A percentile compares a stretch with the other conserved stretches of the same genome.
Conservation (phyloP, 164 flowering plant genomes). For the Liquidambar formosana region DNA sequence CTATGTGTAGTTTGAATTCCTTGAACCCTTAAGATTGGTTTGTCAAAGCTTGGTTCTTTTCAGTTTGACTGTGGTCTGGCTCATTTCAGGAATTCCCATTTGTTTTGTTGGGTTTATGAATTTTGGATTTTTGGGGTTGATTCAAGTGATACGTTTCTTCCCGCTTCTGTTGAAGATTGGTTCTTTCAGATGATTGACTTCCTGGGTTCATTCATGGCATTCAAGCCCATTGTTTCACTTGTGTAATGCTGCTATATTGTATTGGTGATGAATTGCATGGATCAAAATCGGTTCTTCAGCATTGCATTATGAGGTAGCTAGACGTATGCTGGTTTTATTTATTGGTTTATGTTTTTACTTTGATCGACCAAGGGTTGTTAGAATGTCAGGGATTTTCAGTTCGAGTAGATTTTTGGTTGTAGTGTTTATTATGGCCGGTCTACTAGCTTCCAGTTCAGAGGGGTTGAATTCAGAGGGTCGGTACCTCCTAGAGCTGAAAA, state of each 20-base stretch:
- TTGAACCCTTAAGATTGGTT: not conserved
- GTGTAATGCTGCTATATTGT: not conserved
- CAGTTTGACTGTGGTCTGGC: not conserved
- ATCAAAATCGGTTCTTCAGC: not conserved
- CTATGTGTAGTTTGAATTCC: not conserved
- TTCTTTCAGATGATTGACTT: not conserved
- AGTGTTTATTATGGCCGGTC: slow-evolving; percentile 22
- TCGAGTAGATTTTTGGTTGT: slow-evolving; percentile 25
- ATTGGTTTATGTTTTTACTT: not conserved
- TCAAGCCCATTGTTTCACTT: not conserved
- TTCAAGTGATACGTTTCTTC: not conserved
- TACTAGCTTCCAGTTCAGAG: slow-evolving; percentile 34
- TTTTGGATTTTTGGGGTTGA: too few relatives aligned
- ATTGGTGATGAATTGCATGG: not conserved
- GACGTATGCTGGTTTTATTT: slow-evolving; percentile 11
- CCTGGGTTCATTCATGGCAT: not conserved
- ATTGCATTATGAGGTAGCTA: not conserved
- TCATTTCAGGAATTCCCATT: not conserved
- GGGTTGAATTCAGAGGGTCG: slow-evolving; percentile 69
- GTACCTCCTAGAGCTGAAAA: slow-evolving; percentile 62
- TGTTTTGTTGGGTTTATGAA: not conserved
- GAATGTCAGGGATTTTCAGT: slow-evolving; percentile 27
- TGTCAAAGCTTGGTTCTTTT: not conserved
- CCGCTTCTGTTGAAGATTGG: not conserved
- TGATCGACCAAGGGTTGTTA: slow-evolving; percentile 8